Base-by-base conservation (phyloP, 1,284 basidiomycete genomes). In the Moesziomyces sp. region DNA sequence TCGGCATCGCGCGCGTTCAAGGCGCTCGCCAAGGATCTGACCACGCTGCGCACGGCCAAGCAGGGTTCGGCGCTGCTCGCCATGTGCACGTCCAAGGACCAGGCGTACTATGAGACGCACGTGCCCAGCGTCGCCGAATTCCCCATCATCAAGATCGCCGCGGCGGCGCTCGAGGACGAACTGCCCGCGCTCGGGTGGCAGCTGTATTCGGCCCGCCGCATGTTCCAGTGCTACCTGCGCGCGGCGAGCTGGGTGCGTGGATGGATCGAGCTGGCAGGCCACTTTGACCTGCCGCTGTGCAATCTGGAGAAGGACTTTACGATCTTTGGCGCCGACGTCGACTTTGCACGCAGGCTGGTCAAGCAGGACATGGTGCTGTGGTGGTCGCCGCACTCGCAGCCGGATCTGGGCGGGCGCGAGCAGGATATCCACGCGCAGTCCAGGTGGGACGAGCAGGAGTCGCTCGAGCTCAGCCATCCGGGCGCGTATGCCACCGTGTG, bases 401-500 rank as follows among this genome's bases (percentile, higher is more conserved):
- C 97, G 4, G 97, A 99, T 85, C 88, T 99, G 0, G 97, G 97
- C 45, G 97, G 97, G 2, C 88, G 91, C 50, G 94, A 99, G 83
- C 90, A 93, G 52, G 97, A 99, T 83, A 88, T 88, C 45, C 88
- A 92, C 52, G 89, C 88, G 3, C 69, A 72, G 45, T 60, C 58
- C 33, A 50, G 63, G 18, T 77, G 76, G 73, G 82, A 84, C 5
- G 80, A 82, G 46, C 79, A 83, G 46, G 93, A 94, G 69, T 93
- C 93, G 51, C 86, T 94, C n/a, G 94, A 97, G 76, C 94, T 98
- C 84, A 87, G 90, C 45, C 89, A 90, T 0, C 89, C 93, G 2
- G 97, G 97, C 0, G 91, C 91, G 60, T 98, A 97, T 85, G 90
- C 92, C 7, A 97, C 96, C 55, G 96, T 97, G 19, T 95, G 93